A percentile compares a stretch with the other conserved stretches of the same genome.
Conservation (phyloP, 805 yeast species). For the Hanseniaspora nectarophila region DNA sequence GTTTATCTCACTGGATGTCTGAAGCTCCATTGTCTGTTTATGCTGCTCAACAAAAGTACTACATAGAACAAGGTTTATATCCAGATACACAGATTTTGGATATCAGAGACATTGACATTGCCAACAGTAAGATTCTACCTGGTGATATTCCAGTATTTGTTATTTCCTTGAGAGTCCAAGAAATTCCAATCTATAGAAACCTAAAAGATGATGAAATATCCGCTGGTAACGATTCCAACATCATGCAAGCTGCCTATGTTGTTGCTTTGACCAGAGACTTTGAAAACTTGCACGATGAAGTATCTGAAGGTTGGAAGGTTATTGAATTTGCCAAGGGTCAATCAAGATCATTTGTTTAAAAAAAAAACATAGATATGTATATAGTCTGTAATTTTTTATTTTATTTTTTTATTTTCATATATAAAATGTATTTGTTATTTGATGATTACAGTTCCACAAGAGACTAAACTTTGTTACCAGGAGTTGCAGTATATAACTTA, state of each 20-base stretch:
- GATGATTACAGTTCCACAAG: too few species aligned
- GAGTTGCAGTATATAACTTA: not conserved
- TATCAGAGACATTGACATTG: conserved; percentile 87
- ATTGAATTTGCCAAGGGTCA: conserved; percentile 90
- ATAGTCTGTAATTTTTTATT: not conserved
- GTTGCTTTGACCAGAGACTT: conserved; percentile 89
- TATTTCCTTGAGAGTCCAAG: conserved; percentile 93
- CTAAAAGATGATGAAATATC: conserved; percentile 86
- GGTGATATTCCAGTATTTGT: conserved; percentile 91
- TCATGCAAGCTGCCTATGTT: conserved; percentile 86
- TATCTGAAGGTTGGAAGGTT: conserved; percentile 95
- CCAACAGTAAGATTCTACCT: conserved; percentile 73
- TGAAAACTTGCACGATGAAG: conserved; percentile 77
- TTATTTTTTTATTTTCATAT: not conserved
- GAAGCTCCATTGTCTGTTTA: conserved; percentile 96
- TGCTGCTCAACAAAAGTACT: conserved; percentile 84
- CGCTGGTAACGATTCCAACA: conserved; percentile 91
- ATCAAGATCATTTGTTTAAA: conserved; percentile 63
- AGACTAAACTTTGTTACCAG: too few species aligned
- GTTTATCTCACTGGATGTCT: conserved; percentile 79
- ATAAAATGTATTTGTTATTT: too few species aligned
- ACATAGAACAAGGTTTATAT: conserved; percentile 78
- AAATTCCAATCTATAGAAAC: conserved; percentile 76
- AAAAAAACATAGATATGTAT: conserved; percentile 2
- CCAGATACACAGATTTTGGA: conserved; percentile 88